Evolutionary conservation across 345 rosid species (phyloP), one percentile per base, ranked within the genome.

Genomic region (Theobroma cacao): DNA sequence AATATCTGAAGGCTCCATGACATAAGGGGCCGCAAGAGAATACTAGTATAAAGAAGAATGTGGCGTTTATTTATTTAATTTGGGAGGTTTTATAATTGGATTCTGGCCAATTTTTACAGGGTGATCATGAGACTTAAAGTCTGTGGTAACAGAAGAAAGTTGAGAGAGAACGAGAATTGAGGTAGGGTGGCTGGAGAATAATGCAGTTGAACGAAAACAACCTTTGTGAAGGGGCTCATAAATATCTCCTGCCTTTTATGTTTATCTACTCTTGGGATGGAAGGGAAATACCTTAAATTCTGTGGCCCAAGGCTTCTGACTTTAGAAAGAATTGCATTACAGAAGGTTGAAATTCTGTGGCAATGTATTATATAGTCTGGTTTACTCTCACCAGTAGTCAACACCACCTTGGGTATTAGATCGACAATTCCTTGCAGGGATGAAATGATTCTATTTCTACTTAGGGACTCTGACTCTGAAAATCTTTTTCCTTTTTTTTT

Each of bases 161-260:
- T 38, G 74, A 40, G 80, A 78, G 84, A 77, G 84, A 79, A 82
- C 68, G 84, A 62, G 85, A 69, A 75, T 70, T 77, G 77, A 58
- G 78, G 61, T 61, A 67, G 85, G 82, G 82, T 87, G 90, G 87
- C 92, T 85, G 89, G 93, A 90, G 92, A 89, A 89, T 84, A 81
- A 80, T 87, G 87, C 82, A 79, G 97, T 89, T 92, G 94, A 88
- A 82, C 85, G 95, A 89, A 86, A 91, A 91, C 83, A 87, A 87
- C 90, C 83, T 79, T 84, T 82, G 82, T 76, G n/a, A 80, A 80
- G 80, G 82, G 86, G 80, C 76, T 87, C 83, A 88, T 91, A 83
- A 93, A 87, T 90, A 82, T 61, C 70, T 74, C 56, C 95, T 93
- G 95, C 81, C 76, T 68, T 82, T 73, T 81, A 77, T 85, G 86